Evolutionary conservation across 345 rosid species (phyloP), one percentile per base, ranked within the genome.

Genomic region (Arabidopsis arenosa): DNA sequence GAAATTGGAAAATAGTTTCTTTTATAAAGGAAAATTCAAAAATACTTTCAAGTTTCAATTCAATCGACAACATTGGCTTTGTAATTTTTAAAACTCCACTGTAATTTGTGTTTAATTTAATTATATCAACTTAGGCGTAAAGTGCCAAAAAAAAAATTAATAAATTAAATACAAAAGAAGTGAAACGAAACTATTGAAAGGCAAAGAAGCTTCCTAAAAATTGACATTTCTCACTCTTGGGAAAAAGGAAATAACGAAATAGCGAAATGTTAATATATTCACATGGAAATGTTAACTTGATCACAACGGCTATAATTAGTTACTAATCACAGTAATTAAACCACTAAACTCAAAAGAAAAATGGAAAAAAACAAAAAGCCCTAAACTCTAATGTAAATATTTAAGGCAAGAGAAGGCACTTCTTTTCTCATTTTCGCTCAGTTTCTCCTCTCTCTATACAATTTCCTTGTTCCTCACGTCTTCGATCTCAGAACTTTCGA

Each of bases 251-350:
- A 55, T 3, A 23, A 28, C 2, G 0, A 13, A 28, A 12, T 0
- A 54, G 1, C 26, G 26, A 23, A 23, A 23, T 23, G 26, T 23
- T 23, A 23, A 23, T 23, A 23, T 23, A 23, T 23, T 23, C 26
- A 23, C 26, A 1, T 1, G 26, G 26, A 23, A 23, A 28, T 2
- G 58, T 52, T 28, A 54, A 58, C 26, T 58, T 35, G 43, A 9
- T 0, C 64, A 36, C 63, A 59, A 36, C 63, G 45, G 62, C 44
- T 36, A 17, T 36, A 36, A 17, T 59, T 59, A 35, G 14, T 58
- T 59, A 9, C 63, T 58, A 35, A 58, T 9, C 13, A 58, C 26
- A 58, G 6, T 58, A 58, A 39, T 58, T 36, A 59, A 36, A 59
- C 45, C 2, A 57, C 63, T 36, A 59, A 59, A 9, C n/a, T 59